Base-by-base conservation (phyloP, 2,329 filamentous ascomycete genomes). In the Alternaria sp. region DNA sequence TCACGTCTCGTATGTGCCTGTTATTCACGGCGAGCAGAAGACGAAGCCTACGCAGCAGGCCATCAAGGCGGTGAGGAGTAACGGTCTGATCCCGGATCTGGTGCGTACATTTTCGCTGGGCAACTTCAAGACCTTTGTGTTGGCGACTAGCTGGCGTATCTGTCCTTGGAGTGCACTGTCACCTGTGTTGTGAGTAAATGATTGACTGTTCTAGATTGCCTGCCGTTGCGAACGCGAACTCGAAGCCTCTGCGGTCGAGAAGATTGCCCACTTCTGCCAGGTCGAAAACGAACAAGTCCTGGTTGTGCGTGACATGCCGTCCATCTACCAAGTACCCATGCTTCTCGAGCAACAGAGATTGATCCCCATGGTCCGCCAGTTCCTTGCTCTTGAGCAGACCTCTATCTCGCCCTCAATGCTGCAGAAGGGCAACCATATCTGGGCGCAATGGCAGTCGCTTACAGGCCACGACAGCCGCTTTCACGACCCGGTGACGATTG, bases 31-130 rank as follows among this genome's bases (percentile, higher is more conserved):
- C 34, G 90, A 98, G 83, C 89, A 97, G 80, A 98, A 98, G 87
- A 98, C 94, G 10, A 98, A 98, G 83, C 95, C 95, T 0, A 99
- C 95, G 0, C 95, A 99, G 79, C 89, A 92, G 72, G 92, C 94
- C 27, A 93, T 98, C 72, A 90, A 90, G 75, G 88, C 91, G 71
- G 89, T 94, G 64, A 90, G 94, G 65, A 94, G 91, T 75, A 90
- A 92, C 65, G 93, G 93, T 75, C 81, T 87, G 60, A 80, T 84
- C 50, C 84, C 84, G 22, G 83, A 85, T 67, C 63, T 95, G 77
- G 88, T 91, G 81, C 82, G 64, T 63, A 16, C 30, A 44, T 36
- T 2, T 25, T 25, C 8, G 20, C 8, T 5, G 6, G 6, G 25
- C 20, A 16, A 7, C 20, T 43, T 2, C 5, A 6, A 44, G n/a